Base-by-base conservation (phyloP, 805 yeast genomes). In the Ogataea nakhonphanomensis region DNA sequence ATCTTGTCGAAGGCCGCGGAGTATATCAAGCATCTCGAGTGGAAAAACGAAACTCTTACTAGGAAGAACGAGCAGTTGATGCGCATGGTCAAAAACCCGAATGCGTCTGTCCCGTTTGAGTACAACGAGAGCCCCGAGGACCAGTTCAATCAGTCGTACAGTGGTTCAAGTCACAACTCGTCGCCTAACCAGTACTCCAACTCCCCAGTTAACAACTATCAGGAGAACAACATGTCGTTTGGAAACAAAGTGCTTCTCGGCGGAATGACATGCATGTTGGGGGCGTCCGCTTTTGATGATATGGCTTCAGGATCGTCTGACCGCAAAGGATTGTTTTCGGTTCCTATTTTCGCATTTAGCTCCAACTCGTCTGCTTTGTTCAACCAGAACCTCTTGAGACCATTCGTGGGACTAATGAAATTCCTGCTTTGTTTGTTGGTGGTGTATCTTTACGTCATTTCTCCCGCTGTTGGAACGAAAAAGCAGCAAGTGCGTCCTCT, bases 1-100 rank as follows among this genome's bases (percentile, higher is more conserved):
- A 83, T 84, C 34, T 65, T 84, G 44, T 69, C 84, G 21, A 84
- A 84, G 53, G 86, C 91, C 1, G 78, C 84, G 3, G 93, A 84
- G 58, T 84, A 84, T 54, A 84, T 84, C 48, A 76, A 74, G 49
- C 90, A 84, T 59, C 67, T 84, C 58, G 89, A 84, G 49, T 59
- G 61, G 46, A 82, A 81, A 53, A 80, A 80, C 51, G 75, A 70
- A 2, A 35, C 57, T 1, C 67, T 80, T 47, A 64, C 53, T 40
- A 60, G 60, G 20, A 80, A 79, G 51, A 80, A 79, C 49, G 65
- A 65, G 11, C 55, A 59, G 4, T 50, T 74, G 26, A 65, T 60
- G 47, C 46, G 45, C 1, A 50, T 53, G 43, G 39, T 61, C 11
- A 39, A 43, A 22, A 27, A 22, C 25, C 22, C 48, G 4, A 30